Conservation (phyloP, 2,329 filamentous ascomycete species). For the Cyphellophora europaea region DNA sequence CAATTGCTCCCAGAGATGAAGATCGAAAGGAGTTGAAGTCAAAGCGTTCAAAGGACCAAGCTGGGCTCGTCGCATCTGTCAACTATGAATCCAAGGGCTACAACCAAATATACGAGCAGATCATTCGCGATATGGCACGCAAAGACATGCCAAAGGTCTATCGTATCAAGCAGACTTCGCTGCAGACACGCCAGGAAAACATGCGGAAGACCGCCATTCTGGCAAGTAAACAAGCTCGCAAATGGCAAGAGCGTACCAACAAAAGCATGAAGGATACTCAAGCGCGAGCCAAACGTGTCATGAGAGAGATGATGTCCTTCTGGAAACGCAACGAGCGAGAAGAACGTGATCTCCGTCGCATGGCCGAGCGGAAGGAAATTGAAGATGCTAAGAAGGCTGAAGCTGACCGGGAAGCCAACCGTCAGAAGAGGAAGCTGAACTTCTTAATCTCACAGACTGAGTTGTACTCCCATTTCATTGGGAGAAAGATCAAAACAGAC, state of each 20-base stretch:
- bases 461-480: conserved; percentile 97
- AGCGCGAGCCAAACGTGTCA: conserved; percentile 90
- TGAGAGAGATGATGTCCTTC: conserved; percentile 99
- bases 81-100: conserved; percentile 83
- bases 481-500: conserved; percentile 97
- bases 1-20: conserved; percentile 51
- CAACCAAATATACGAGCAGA: conserved; percentile 94
- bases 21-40: conserved; percentile 34
- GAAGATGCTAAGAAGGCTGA: conserved; percentile 95
- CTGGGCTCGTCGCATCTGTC: conserved; percentile 42
- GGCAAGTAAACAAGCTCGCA: conserved; percentile 90
- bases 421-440: conserved; percentile 97
- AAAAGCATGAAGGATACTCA: conserved; percentile 98
- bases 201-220: conserved; percentile 95
- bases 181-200: conserved; percentile 84
- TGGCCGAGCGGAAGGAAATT: conserved; percentile 89
- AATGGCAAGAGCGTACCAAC: conserved; percentile 96
- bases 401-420: conserved; percentile 91
- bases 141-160: conserved; percentile 91
- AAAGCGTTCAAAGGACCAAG: conserved; percentile 29
- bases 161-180: conserved; percentile 77
- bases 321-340: conserved; percentile 99
- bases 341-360: conserved; percentile 86
- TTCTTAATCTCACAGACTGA: conserved; percentile 99
- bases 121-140: conserved; percentile 87